Conservation (phyloP, 2,329 filamentous ascomycete genomes). For the Acrodontium crateriforme region DNA sequence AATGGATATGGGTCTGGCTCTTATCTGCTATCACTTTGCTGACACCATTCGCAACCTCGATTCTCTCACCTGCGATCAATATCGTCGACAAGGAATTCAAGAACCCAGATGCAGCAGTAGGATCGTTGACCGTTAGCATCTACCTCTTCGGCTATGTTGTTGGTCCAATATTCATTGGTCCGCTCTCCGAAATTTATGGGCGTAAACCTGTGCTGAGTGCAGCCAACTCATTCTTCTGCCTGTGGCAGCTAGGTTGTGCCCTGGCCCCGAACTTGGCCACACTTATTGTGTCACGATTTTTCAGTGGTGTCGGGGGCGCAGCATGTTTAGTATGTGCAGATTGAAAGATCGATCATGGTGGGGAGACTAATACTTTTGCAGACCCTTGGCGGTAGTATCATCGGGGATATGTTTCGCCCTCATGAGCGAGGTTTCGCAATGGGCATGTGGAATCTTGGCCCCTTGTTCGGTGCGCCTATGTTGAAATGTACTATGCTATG, state of each 20-base stretch:
- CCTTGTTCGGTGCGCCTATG: not conserved
- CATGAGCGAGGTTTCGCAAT: constrained; percentile 34
- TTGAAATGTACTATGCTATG: not conserved
- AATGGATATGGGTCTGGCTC: constrained; percentile 23
- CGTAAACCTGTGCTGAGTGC: constrained; percentile 19
- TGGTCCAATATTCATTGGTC: constrained; percentile 40
- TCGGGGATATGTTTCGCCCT: constrained; percentile 29
- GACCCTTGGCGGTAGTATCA: constrained; percentile 29
- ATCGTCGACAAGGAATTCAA: constrained; percentile 27
- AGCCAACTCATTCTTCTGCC: constrained; percentile 18
- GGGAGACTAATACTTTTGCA: too few species aligned
- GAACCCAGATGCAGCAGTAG: constrained; percentile 18
- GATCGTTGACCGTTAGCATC: constrained; percentile 38
- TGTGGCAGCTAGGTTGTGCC: constrained; percentile 15
- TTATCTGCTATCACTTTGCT: constrained; percentile 13
- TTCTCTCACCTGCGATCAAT: constrained; percentile 3
- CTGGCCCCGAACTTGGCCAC: constrained; percentile 27
- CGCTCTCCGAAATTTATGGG: constrained; percentile 47
- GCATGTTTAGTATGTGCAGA: too few species aligned
- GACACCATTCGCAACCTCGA: not conserved
- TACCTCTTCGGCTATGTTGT: constrained; percentile 49
- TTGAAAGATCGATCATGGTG: too few species aligned
- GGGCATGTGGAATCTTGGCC: constrained; percentile 16
- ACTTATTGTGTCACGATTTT: constrained; percentile 29
- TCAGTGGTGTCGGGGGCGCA: constrained; percentile 27